Conservation (phyloP, 108 stramenopile species). For the Skeletonema grethae region DNA sequence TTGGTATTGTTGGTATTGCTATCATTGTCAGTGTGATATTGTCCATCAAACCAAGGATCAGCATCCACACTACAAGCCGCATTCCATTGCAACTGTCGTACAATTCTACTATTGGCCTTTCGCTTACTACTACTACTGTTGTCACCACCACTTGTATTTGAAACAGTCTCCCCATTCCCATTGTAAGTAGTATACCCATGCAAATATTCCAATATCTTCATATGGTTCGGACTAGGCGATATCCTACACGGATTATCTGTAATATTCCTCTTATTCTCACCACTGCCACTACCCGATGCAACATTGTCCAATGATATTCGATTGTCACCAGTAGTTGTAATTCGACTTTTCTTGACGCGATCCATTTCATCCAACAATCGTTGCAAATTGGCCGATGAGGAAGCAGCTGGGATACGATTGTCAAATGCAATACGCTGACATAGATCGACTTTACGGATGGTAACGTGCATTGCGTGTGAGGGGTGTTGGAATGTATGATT, state of each 20-base stretch:
- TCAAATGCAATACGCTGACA: conserved; percentile 63
- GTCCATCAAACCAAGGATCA: conserved; percentile 57
- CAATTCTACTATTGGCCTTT: conserved; percentile 4
- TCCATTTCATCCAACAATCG: conserved; percentile 40
- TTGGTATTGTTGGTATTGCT: not conserved
- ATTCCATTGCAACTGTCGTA: conserved; percentile 66
- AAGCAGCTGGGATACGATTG: not conserved
- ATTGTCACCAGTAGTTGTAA: not conserved
- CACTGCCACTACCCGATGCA: not conserved
- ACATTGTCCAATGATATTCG: not conserved
- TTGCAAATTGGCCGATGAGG: not conserved
- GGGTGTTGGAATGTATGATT: conserved; percentile 43
- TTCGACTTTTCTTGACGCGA: conserved; percentile 18
- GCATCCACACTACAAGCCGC: conserved; percentile 52
- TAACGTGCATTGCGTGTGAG: conserved; percentile 47
- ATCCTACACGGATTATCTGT: conserved; percentile 39
- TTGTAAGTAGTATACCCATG: conserved; percentile 11
- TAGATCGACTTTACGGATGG: conserved; percentile 49
- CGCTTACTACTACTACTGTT: not conserved
- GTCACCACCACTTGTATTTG: not conserved
- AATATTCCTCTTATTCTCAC: not conserved
- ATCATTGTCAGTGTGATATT: conserved; percentile 13
- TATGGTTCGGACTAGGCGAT: conserved; percentile 30
- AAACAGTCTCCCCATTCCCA: not conserved
- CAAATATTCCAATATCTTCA: conserved; percentile 32